Evolutionary conservation across 2,329 filamentous ascomycete species (phyloP), one percentile per base, ranked within the genome.

Genomic region (Colletotrichum tabaci): DNA sequence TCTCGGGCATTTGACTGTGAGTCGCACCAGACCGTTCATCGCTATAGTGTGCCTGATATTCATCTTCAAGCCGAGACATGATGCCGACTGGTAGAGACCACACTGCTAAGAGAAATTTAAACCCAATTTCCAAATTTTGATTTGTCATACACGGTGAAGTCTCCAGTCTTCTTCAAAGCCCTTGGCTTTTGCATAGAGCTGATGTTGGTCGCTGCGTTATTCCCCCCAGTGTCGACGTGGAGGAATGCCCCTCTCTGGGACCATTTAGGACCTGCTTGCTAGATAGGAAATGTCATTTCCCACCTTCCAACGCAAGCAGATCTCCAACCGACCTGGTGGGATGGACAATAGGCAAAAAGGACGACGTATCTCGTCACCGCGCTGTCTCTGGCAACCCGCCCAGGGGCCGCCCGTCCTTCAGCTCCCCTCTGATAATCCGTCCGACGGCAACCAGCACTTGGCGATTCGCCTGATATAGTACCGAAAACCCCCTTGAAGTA

Each of bases 291-390:
- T 38, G 30, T 69, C 42, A 53, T 60, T 65, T 69, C 38, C 53
- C 23, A 38, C 66, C 65, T 69, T 69, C 61, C 66, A 62, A 38
- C 12, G 15, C 16, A 18, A 10, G 21, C 7, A 21, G 15, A 40
- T 42, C 23, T 18, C 4, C n/a, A 16, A 12, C 18, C 3, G 26
- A 21, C 23, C 3, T 16, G 2, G 46, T 13, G 18, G 21, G 12
- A 15, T 10, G 15, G 7, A 49, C 44, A 61, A 13, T 21, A 53
- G 9, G 23, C 15, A 42, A 42, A 52, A 42, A 62, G 15, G 46
- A n/a, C 30, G 13, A 46, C 15, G 9, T 42, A 12, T 38, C 60
- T n/a, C 15, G 15, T 13, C 21, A 3, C n/a, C 18, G n/a, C 26
- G 60, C 4, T 5, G 21, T 26, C 15, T 21, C 30, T 21, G 12